These are phyloP conservation scores for Excoecaria agallocha DNA, from an alignment of 345 rosid species.

Conservation along the genomic window DNA sequence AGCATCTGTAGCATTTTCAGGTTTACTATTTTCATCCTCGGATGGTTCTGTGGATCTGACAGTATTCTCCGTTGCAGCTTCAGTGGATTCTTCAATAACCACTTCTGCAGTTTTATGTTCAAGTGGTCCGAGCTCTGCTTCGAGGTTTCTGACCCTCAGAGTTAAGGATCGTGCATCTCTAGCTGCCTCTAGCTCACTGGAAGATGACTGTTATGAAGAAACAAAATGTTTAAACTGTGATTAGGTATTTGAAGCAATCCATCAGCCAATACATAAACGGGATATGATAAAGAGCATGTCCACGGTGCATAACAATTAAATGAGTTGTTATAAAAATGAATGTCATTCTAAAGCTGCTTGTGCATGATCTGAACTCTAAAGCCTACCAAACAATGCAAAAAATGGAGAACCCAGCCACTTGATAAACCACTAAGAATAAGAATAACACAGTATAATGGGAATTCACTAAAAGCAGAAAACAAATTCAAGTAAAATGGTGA, in stretches of 20 bases:
- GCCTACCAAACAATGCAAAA: neutral
- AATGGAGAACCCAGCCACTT: neutral
- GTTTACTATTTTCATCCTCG: neutral
- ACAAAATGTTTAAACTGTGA: conserved; percentile 1
- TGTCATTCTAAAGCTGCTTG: no score
- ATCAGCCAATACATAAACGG: neutral
- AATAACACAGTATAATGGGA: neutral
- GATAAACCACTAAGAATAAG: neutral
- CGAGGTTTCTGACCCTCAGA: conserved; percentile 54
- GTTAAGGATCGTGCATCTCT: conserved; percentile 56
- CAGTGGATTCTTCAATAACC: conserved; percentile 7
- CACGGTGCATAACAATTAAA: neutral
- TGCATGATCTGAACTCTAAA: neutral
- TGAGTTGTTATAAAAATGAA: neutral
- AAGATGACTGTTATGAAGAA: conserved; percentile 41
- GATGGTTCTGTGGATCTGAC: neutral
- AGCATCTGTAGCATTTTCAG: neutral
- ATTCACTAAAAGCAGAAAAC: neutral
- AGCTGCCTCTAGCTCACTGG: conserved; percentile 41
- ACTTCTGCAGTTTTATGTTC: conserved; percentile 21
- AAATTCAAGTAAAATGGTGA: neutral
- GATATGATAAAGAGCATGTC: neutral
- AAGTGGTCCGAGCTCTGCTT: conserved; percentile 61
- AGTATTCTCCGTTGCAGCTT: neutral
- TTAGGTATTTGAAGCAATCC: conserved; percentile 9